Evolutionary conservation across 179 eudicot genomes (phyloP), one percentile per base, ranked within the genome.

Genomic region (Vitellaria paradoxa): DNA sequence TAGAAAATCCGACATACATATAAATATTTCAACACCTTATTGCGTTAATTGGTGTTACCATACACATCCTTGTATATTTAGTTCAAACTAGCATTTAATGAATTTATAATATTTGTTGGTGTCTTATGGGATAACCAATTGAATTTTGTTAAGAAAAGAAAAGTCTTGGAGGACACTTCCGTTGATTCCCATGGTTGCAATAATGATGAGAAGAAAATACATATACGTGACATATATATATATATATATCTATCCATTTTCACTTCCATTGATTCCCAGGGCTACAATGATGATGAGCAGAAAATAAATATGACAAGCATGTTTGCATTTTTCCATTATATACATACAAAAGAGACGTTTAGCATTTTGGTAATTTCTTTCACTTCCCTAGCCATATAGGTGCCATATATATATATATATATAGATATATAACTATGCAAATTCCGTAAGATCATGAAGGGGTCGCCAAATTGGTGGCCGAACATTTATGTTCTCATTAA

Each of bases 41-140:
- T 42, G 59, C 1, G 45, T 42, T 42, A 42, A 5, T n/a, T n/a
- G 56, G 56, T 17, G 30, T 73, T 42, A 37, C 40, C 45, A 42
- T 42, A 42, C 3, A 20, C 21, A 47, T 63, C 60, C 60, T 8
- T 46, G 3, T 63, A 42, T 42, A 42, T 42, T 42, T n/a, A 59
- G 3, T 17, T 18, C 49, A 26, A 49, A 30, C 62, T 47, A 30
- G 62, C 71, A 65, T 37, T 49, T 17, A 12, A 26, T 26, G 50
- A 30, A 67, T 49, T 30, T 65, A 75, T 37, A 64, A 74, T 21
- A 23, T 53, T 42, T 17, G 71, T 40, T 26, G 78, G 61, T 52
- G 70, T 49, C 67, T 24, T 11, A n/a, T 42, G 23, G 26, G 56
- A 37, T 72, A 72, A 9, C 24, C 50, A 20, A 26, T 3, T 23